Conservation (phyloP, 2,329 filamentous ascomycete genomes). For the Aureobasidium sp. region DNA sequence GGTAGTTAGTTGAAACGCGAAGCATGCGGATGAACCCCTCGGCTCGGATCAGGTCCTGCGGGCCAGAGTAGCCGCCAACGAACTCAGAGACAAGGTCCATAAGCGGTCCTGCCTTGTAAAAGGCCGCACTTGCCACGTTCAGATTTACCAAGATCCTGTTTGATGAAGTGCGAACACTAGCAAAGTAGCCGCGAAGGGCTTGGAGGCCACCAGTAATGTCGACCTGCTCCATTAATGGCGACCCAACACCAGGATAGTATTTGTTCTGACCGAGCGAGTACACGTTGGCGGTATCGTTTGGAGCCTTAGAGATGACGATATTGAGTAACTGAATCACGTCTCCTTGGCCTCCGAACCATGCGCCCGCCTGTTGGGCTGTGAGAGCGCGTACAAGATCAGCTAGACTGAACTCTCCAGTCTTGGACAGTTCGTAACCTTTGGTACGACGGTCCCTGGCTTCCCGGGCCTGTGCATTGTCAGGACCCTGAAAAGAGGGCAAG, state of each 20-base stretch:
- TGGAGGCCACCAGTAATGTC: constrained; percentile 47
- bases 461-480: constrained; percentile 22
- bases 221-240: constrained; percentile 27
- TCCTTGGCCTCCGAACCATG: constrained; percentile 37
- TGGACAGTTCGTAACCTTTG: constrained; percentile 32
- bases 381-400: constrained; percentile 41
- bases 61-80: constrained; percentile 17
- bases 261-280: constrained; percentile 48
- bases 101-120: constrained; percentile 40
- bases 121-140: constrained; percentile 55
- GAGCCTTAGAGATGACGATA: constrained; percentile 46
- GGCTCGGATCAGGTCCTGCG: constrained; percentile 20
- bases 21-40: constrained; percentile 35
- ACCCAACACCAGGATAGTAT: constrained; percentile 40
- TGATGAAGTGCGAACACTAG: constrained; percentile 54
- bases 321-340: constrained; percentile 54
- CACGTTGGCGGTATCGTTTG: constrained; percentile 36
- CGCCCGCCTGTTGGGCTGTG: constrained; percentile 30
- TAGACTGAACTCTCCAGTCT: constrained; percentile 30
- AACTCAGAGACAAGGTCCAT: constrained; percentile 31
- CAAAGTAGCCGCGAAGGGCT: constrained; percentile 55
- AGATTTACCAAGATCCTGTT: constrained; percentile 55
- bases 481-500: neutral
- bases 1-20: constrained; percentile 36
- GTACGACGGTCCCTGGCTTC: constrained; percentile 26